Evolutionary conservation across 2,329 filamentous ascomycete species (phyloP).

Genomic region (Aureobasidium subglaciale): DNA sequence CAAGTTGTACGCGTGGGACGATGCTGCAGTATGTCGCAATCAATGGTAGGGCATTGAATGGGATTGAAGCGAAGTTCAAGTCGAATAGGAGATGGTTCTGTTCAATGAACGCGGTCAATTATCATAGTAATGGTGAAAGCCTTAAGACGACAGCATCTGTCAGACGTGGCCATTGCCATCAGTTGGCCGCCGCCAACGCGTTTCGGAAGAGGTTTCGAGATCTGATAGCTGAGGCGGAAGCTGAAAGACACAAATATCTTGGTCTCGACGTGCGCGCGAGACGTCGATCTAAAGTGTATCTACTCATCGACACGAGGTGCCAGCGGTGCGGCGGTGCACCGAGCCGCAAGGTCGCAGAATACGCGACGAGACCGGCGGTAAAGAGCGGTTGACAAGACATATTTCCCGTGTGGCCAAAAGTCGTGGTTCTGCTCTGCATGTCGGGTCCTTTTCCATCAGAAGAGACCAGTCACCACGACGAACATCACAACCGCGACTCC

Average conservation of each 20-base stretch:
- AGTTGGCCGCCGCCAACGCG: neutral
- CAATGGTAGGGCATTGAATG: neutral
- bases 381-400: neutral
- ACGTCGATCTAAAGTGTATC: neutral
- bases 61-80: neutral
- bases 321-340: too few relatives aligned
- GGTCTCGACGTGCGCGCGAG: neutral
- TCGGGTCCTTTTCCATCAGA: neutral
- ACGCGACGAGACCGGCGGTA: neutral
- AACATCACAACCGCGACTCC: neutral
- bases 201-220: neutral
- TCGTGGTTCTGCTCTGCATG: neutral
- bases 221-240: neutral
- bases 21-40: neutral
- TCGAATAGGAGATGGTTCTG: neutral
- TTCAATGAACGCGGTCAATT: neutral
- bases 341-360: neutral
- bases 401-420: constrained; percentile 2
- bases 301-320: neutral
- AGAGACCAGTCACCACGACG: neutral
- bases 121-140: neutral
- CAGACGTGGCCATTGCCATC: neutral
- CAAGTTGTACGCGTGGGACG: neutral
- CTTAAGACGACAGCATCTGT: neutral
- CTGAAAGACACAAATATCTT: neutral